A percentile compares a stretch with the other conserved stretches of the same genome.
These are phyloP conservation scores for Candida sojae DNA, from an alignment of 1,139 yeast species.

Conservation along the genomic window DNA sequence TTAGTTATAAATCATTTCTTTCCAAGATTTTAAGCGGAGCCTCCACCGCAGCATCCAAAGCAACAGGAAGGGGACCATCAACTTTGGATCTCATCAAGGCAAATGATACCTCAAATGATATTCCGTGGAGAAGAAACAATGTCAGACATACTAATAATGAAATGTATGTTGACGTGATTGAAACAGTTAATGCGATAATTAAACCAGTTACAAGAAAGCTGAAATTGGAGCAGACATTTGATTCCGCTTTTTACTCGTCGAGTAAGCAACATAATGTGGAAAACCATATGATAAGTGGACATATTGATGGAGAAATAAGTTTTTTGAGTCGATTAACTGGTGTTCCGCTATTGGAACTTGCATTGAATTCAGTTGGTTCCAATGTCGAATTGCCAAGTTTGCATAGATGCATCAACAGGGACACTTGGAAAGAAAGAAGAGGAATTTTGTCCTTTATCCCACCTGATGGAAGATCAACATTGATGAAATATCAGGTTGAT, in stretches of 20 bases:
- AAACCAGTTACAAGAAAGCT: conserved; percentile 22
- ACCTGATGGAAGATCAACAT: conserved; percentile 76
- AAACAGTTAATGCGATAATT: conserved; percentile 52
- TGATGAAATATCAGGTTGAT: conserved; percentile 69
- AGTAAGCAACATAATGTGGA: conserved; percentile 18
- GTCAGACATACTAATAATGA: conserved; percentile 75
- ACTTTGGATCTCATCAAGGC: conserved; percentile 1
- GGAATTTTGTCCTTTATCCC: conserved; percentile 71
- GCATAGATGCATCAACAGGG: conserved; percentile 58
- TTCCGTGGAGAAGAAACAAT: conserved; percentile 76
- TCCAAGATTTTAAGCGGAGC: conserved; percentile 39
- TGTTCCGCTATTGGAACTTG: conserved; percentile 66
- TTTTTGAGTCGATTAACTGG: conserved; percentile 75
- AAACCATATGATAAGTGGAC: conserved; percentile 51
- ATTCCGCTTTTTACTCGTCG: conserved; percentile 40
- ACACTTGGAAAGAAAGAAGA: conserved; percentile 39
- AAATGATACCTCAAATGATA: conserved; percentile 16
- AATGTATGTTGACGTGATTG: conserved; percentile 76
- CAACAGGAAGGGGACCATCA: conserved; percentile 13
- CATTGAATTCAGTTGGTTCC: conserved; percentile 46
- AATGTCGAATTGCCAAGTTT: conserved; percentile 53
- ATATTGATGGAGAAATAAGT: conserved; percentile 64
- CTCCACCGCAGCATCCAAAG: conserved; percentile 30
- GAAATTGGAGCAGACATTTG: conserved; percentile 21
- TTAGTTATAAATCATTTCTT: conserved; percentile 57